A percentile compares a stretch with the other conserved stretches of the same genome.
phyloP scores from a whole-genome alignment of 2,329 filamentous ascomycete species.

The Pseudopyrenochaeta lycopersici region DNA sequence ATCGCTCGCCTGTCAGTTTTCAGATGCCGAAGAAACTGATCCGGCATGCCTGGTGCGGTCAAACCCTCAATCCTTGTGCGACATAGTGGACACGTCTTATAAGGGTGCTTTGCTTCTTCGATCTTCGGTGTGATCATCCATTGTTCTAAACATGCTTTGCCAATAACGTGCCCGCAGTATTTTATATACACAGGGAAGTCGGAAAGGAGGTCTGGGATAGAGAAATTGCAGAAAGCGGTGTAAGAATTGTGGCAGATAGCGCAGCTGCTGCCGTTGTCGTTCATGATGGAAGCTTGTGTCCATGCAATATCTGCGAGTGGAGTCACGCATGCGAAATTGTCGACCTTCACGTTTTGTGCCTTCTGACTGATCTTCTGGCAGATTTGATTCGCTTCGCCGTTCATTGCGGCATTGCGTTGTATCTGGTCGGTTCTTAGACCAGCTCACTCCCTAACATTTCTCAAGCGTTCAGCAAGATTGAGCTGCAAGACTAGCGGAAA shows the following conservation, averaged over 20 bases:
- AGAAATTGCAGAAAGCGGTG: constrained; percentile 14
- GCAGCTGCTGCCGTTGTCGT: constrained; percentile 21
- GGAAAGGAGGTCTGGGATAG: constrained; percentile 18
- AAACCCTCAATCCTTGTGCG: constrained; percentile 25
- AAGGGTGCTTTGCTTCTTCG: constrained; percentile 27
- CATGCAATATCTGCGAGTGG: constrained; percentile 13
- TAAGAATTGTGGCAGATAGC: constrained; percentile 33
- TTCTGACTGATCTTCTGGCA: constrained; percentile 10
- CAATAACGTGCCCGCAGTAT: constrained; percentile 34
- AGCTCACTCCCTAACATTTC: constrained; percentile 3
- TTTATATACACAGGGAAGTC: constrained; percentile 38
- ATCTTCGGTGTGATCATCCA: constrained; percentile 34
- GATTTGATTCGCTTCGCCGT: neutral
- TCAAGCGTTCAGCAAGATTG: constrained; percentile 14
- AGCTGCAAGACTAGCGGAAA: constrained; percentile 19
- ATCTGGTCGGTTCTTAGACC: constrained; percentile 4
- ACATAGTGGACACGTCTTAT: constrained; percentile 32
- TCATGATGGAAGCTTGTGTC: neutral
- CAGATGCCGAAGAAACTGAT: constrained; percentile 9
- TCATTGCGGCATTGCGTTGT: neutral
- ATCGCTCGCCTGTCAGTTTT: constrained; percentile 7
- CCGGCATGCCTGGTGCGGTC: neutral
- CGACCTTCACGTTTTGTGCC: constrained; percentile 7
- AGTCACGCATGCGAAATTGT: constrained; percentile 33
- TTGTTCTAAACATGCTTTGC: constrained; percentile 31